A percentile compares a stretch with the other conserved stretches of the same genome.
phyloP scores from a whole-genome alignment of 441 rosid genomes.

The Arabidopsis hybrid region DNA sequence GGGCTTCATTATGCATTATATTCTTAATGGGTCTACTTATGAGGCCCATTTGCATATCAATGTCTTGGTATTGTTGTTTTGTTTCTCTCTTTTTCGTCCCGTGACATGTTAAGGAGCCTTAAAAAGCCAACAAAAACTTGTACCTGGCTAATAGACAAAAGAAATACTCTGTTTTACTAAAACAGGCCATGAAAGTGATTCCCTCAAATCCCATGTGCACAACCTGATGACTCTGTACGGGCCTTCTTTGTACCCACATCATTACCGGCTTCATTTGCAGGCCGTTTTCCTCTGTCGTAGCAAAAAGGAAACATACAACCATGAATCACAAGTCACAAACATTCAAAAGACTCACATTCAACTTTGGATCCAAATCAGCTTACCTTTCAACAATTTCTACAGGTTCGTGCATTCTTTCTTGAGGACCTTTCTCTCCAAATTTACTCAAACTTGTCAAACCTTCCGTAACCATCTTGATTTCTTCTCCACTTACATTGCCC shows the following conservation, averaged over 20 bases:
- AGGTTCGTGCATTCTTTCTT: conserved; percentile 91
- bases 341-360: conserved; percentile 60
- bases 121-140: conserved; percentile 19
- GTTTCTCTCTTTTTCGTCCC: too few relatives aligned
- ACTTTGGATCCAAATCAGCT: conserved; percentile 89
- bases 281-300: conserved; percentile 75
- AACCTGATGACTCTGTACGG: conserved; percentile 39
- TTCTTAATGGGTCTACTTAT: background rate
- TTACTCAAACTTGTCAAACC: conserved; percentile 56
- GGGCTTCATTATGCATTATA: conserved; percentile 14
- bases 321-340: conserved; percentile 1
- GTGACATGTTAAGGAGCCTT: background rate
- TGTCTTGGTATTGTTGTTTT: background rate
- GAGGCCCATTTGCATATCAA: conserved; percentile 3
- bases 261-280: conserved; percentile 67
- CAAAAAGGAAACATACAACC: conserved; percentile 12
- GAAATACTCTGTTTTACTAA: background rate
- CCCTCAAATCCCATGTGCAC: conserved; percentile 80
- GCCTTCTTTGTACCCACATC: conserved; percentile 60
- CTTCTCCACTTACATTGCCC: too few relatives aligned
- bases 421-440: conserved; percentile 93
- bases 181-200: conserved; percentile 27
- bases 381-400: conserved; percentile 83
- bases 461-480: too few relatives aligned
- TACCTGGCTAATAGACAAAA: background rate